Conservation (phyloP, 257 asterid species). For the Hygrophila difformis region DNA sequence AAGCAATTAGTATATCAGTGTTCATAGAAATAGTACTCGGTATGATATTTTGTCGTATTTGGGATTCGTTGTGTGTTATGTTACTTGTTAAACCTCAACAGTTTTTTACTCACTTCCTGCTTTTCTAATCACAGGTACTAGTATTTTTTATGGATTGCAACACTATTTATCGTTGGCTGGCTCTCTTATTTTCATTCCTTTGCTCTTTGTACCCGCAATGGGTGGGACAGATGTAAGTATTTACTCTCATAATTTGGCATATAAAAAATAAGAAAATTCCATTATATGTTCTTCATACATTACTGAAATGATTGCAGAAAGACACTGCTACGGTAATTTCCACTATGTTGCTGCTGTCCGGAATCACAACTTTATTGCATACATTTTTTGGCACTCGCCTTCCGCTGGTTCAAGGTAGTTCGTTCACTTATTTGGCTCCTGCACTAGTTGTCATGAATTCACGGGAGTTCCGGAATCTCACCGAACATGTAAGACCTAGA, state of each 20-base stretch:
- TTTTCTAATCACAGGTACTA: conserved; percentile 47
- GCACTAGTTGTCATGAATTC: conserved; percentile 86
- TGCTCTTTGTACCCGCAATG: conserved; percentile 82
- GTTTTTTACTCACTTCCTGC: conserved; percentile 17
- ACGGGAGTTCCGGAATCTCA: conserved; percentile 75
- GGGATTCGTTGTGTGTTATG: too few species aligned
- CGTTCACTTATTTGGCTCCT: conserved; percentile 93
- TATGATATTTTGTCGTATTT: too few species aligned
- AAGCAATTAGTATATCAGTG: too few species aligned
- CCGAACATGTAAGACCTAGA: conserved; percentile 63
- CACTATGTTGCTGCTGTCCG: conserved; percentile 84
- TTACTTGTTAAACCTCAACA: conserved; percentile 11
- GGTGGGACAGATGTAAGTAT: conserved; percentile 95
- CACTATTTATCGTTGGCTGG: conserved; percentile 95
- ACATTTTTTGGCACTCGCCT: conserved; percentile 81
- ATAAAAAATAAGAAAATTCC: conserved; percentile 1
- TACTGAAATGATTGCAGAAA: conserved; percentile 47
- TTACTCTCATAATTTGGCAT: conserved; percentile 11
- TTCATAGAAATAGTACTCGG: too few species aligned
- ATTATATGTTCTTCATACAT: conserved; percentile 16
- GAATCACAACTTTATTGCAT: conserved; percentile 75
- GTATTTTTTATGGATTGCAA: conserved; percentile 69
- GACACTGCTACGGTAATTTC: conserved; percentile 90
- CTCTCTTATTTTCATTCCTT: conserved; percentile 87
- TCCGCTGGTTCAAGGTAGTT: conserved; percentile 97